A percentile compares a stretch with the other conserved stretches of the same genome.
phyloP scores from a whole-genome alignment of 2,329 filamentous ascomycete genomes.

The Pestalotiopsis sp. region DNA sequence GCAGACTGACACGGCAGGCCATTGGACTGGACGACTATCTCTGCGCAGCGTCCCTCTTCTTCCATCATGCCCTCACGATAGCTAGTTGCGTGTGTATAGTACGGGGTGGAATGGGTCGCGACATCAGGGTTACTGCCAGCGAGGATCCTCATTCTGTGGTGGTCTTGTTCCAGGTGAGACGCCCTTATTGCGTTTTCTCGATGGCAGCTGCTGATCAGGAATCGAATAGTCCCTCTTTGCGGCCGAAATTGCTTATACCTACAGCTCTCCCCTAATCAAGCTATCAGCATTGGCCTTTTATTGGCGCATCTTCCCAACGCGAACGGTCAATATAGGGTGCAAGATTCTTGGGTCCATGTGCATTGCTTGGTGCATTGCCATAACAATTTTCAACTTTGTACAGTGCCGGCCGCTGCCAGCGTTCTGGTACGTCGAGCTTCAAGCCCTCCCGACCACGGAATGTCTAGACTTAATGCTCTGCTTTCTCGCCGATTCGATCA shows the following conservation, averaged over 20 bases:
- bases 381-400: conserved; percentile 2
- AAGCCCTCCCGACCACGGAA: background rate
- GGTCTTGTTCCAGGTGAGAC: too few species aligned
- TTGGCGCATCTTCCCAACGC: conserved; percentile 19
- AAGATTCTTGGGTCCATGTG: conserved; percentile 5
- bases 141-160: too few species aligned
- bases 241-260: conserved; percentile 8
- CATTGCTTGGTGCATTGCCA: background rate
- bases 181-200: too few species aligned
- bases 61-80: too few species aligned
- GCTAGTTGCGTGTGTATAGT: too few species aligned
- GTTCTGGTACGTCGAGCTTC: background rate
- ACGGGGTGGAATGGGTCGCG: too few species aligned
- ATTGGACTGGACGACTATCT: too few species aligned
- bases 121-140: too few species aligned
- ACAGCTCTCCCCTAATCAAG: conserved; percentile 16
- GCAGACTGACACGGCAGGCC: too few species aligned
- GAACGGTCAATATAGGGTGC: conserved; percentile 6
- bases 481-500: background rate
- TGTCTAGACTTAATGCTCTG: background rate
- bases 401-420: background rate
- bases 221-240: conserved; percentile 27
- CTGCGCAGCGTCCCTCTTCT: too few species aligned
- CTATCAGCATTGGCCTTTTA: conserved; percentile 15
- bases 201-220: too few species aligned